Conservation (phyloP, 768 basidiomycete species). For the Polyporus arcularius region DNA sequence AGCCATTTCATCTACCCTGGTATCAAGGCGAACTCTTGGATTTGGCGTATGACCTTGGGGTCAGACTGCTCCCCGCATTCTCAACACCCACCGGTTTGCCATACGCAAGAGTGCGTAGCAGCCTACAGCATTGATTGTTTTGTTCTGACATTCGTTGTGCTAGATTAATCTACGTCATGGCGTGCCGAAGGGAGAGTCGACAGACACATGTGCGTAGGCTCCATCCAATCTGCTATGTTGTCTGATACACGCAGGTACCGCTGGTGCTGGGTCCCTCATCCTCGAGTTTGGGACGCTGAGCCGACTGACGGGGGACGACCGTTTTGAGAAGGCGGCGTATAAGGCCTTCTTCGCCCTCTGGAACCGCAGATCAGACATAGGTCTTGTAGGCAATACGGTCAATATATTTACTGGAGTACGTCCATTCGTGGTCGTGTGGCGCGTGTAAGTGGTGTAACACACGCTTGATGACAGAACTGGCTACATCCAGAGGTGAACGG, state of each 20-base stretch:
- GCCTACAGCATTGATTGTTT: too few species aligned
- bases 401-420: constrained; percentile 80
- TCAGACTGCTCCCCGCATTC: constrained; percentile 88
- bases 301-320: constrained; percentile 84
- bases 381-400: constrained; percentile 86
- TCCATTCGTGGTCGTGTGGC: constrained; percentile 22
- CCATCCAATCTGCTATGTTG: not conserved
- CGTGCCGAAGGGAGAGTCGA: constrained; percentile 69
- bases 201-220: constrained; percentile 75
- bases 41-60: constrained; percentile 85
- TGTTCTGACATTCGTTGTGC: not conserved
- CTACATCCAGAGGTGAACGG: constrained; percentile 71
- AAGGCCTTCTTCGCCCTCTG: constrained; percentile 93
- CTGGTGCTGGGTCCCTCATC: constrained; percentile 90
- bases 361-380: constrained; percentile 85
- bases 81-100: constrained; percentile 90
- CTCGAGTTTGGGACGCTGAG: constrained; percentile 94
- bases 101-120: constrained; percentile 68
- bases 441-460: not conserved
- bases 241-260: constrained; percentile 58
- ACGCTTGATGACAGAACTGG: constrained; percentile 58
- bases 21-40: constrained; percentile 78
- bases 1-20: constrained; percentile 79
- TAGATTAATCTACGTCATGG: constrained; percentile 87
- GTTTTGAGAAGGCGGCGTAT: constrained; percentile 87